Conservation (phyloP, 495 filamentous ascomycete genomes). For the Trichocladium antarcticum region DNA sequence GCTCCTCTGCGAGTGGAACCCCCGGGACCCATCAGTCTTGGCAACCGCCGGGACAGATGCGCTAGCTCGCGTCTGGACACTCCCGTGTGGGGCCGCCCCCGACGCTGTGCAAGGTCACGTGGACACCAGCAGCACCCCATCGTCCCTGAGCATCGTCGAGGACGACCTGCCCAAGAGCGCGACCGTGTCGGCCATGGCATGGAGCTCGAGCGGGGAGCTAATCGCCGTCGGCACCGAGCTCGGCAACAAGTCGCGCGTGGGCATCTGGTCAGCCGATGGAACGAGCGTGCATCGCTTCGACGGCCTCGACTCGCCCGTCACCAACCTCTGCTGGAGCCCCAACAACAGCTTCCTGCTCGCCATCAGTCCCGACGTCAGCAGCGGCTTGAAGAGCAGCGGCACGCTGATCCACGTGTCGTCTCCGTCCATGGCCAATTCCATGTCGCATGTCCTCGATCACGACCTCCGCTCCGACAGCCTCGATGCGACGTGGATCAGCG, state of each 20-base stretch:
- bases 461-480: constrained; percentile 37
- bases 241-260: constrained; percentile 51
- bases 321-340: constrained; percentile 52
- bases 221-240: constrained; percentile 60
- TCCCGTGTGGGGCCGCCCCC: constrained; percentile 44
- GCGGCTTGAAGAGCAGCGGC: constrained; percentile 28
- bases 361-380: constrained; percentile 36
- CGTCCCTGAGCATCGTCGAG: constrained; percentile 33
- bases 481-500: constrained; percentile 51
- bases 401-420: constrained; percentile 43
- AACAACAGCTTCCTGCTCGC: constrained; percentile 42
- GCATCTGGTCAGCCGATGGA: constrained; percentile 58
- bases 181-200: constrained; percentile 54
- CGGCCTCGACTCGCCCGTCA: constrained; percentile 41
- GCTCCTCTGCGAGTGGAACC: constrained; percentile 67
- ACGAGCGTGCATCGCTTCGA: constrained; percentile 33
- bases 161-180: constrained; percentile 36
- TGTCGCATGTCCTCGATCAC: constrained; percentile 34
- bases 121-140: constrained; percentile 27
- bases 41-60: constrained; percentile 63
- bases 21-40: constrained; percentile 59
- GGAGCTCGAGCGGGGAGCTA: constrained; percentile 54
- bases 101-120: constrained; percentile 38
- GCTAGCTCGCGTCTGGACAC: constrained; percentile 70
- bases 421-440: constrained; percentile 27